phyloP scores from a whole-genome alignment of 441 rosid genomes.

The Sinapis alba region DNA sequence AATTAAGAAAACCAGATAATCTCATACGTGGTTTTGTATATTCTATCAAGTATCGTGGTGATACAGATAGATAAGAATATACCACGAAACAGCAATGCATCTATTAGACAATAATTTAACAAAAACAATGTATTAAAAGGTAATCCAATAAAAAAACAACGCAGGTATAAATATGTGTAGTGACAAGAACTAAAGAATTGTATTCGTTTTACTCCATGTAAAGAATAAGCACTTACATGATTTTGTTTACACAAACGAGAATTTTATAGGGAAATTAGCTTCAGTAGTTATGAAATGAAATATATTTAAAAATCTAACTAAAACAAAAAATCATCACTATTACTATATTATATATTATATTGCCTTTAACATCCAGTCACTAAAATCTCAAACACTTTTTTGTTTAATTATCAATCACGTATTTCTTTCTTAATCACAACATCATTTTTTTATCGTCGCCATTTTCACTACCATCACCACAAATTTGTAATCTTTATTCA shows the following conservation, averaged over 20 bases:
- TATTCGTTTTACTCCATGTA: neutral
- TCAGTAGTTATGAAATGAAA: too few species aligned
- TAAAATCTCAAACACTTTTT: too few species aligned
- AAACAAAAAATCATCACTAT: too few species aligned
- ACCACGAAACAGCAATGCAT: slow-evolving; percentile 10
- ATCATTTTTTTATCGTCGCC: too few species aligned
- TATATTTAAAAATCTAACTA: too few species aligned
- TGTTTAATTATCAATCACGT: too few species aligned
- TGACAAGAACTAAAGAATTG: neutral
- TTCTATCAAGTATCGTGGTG: slow-evolving; percentile 10
- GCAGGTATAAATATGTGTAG: neutral
- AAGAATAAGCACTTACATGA: neutral
- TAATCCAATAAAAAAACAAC: neutral
- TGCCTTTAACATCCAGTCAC: too few species aligned
- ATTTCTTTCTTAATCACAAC: too few species aligned
- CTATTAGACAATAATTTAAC: neutral
- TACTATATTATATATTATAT: too few species aligned
- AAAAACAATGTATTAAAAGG: neutral
- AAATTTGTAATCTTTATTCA: too few species aligned
- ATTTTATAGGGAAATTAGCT: too few species aligned
- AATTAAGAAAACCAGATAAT: slow-evolving; percentile 19
- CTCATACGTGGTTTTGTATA: slow-evolving; percentile 17
- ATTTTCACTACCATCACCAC: too few species aligned
- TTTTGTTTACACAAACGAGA: neutral
- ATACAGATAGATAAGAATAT: slow-evolving; percentile 24